These are phyloP conservation scores for Sclerotinia borealis DNA, from an alignment of 2,329 filamentous ascomycete genomes.

Conservation along the genomic window DNA sequence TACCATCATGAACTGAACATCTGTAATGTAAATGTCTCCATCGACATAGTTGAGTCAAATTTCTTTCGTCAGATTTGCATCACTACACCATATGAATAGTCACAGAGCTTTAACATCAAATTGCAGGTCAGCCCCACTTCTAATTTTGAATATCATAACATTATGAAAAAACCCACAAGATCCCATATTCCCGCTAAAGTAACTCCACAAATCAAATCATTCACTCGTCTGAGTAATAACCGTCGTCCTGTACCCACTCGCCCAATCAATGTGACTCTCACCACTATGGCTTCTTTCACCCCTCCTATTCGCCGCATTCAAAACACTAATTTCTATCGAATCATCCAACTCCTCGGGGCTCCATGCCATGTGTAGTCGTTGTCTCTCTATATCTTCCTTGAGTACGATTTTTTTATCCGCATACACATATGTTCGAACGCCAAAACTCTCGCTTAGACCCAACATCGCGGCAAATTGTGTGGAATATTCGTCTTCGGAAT, in stretches of 20 bases:
- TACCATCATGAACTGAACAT: background rate
- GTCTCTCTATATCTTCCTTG: background rate
- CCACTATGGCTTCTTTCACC: background rate
- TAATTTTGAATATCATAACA: background rate
- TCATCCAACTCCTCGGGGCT: background rate
- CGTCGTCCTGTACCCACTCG: background rate
- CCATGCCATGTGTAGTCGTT: background rate
- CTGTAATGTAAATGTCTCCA: no score
- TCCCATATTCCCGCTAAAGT: background rate
- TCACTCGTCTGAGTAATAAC: conserved; percentile 6
- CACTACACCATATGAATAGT: background rate
- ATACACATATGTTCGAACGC: conserved; percentile 7
- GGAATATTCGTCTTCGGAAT: background rate
- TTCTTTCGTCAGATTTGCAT: background rate
- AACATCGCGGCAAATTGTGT: conserved; percentile 5
- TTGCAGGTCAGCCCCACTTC: background rate
- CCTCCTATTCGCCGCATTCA: background rate
- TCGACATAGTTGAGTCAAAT: background rate
- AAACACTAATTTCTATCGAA: background rate
- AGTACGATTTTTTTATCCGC: conserved; percentile 3
- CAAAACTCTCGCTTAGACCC: background rate
- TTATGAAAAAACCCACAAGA: background rate
- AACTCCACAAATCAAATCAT: background rate
- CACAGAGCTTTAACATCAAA: background rate
- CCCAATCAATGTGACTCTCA: background rate